Evolutionary conservation across 148 eudicot species (phyloP).

Genomic region (Amaranthus cruentus): DNA sequence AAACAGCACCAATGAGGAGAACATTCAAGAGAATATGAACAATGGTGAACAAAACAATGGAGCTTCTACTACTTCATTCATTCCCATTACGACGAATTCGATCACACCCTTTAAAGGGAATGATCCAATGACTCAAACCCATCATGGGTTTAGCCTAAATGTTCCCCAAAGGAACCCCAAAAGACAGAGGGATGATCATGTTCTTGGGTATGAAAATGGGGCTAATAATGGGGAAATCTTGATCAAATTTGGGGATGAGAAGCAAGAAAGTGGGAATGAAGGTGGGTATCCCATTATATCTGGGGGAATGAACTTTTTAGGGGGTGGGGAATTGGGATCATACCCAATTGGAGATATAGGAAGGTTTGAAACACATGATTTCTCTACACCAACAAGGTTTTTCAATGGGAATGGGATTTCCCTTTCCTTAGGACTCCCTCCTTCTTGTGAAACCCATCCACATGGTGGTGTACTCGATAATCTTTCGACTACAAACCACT

Average conservation of each 20-base stretch:
- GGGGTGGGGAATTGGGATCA: slow-evolving; percentile 44
- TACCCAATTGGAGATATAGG: slow-evolving; percentile 49
- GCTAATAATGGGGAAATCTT: slow-evolving; percentile 23
- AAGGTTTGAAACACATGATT: slow-evolving; percentile 49
- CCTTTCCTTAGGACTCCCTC: slow-evolving; percentile 79
- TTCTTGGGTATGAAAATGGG: slow-evolving; percentile 18
- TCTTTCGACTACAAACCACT: slow-evolving; percentile 36
- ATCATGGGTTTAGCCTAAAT: too few species aligned
- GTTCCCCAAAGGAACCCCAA: slow-evolving; percentile 45
- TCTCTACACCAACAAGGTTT: slow-evolving; percentile 29
- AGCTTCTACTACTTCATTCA: too few species aligned
- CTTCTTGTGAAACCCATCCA: slow-evolving; percentile 22
- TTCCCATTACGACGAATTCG: too few species aligned
- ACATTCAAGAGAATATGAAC: slow-evolving; percentile 13
- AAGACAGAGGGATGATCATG: slow-evolving; percentile 38
- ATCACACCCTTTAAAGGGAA: too few species aligned
- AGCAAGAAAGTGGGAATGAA: slow-evolving; percentile 20
- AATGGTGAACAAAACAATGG: background rate
- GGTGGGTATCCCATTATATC: slow-evolving; percentile 39
- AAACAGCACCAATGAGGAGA: slow-evolving; percentile 21
- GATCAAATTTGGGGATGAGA: slow-evolving; percentile 36
- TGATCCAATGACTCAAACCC: too few species aligned
- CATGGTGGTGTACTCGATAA: background rate
- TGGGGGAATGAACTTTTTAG: slow-evolving; percentile 37
- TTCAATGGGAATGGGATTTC: slow-evolving; percentile 44